Evolutionary conservation across 2,329 filamentous ascomycete species (phyloP), one percentile per base, ranked within the genome.

Genomic region (Calycina herbarum): DNA sequence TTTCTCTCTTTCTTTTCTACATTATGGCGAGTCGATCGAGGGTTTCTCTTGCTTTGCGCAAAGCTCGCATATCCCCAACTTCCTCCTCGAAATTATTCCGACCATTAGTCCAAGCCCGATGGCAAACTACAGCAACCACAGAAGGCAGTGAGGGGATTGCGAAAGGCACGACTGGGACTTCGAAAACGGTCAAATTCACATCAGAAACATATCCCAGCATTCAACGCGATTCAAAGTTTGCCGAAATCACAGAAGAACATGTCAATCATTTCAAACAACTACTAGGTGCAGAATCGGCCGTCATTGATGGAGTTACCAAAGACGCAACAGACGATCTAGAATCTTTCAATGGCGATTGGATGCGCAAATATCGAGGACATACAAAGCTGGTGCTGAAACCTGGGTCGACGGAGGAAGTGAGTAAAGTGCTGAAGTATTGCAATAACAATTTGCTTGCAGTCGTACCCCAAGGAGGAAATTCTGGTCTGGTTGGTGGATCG

Each of bases 331-430:
- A 92, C 73, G 95, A 98, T 76, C 84, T 98, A 70, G 92, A 95
- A 76, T 86, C 91, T 7, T 99, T 93, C 84, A 99, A 99, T 79
- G 88, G 89, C 76, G 95, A 99, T 80, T 99, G 96, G 95, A 97
- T 99, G 94, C 89, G 92, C 79, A 99, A 99, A 81, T 99, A 97
- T 82, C 89, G 92, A 67, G 96, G 95, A 35, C 93, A 97, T 79
- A 88, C 92, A 67, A 88, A 89, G 75, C 82, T 99, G 31, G 93
- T 98, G 4, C 81, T 99, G 68, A 96, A 93, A 80, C 95, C 95
- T 11, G 86, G 85, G 61, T 90, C 87, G 17, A 94, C 92, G 0
- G 89, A 94, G 73, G 90, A 99, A 79, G 92, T 98, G 73, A 96
- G 93, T 85, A 86, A 90, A 79, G 89, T 98, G 66, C 79, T 99